Evolutionary conservation across 1,284 basidiomycete genomes (phyloP).

Genomic region (Austroboletus novae-zelandiae): DNA sequence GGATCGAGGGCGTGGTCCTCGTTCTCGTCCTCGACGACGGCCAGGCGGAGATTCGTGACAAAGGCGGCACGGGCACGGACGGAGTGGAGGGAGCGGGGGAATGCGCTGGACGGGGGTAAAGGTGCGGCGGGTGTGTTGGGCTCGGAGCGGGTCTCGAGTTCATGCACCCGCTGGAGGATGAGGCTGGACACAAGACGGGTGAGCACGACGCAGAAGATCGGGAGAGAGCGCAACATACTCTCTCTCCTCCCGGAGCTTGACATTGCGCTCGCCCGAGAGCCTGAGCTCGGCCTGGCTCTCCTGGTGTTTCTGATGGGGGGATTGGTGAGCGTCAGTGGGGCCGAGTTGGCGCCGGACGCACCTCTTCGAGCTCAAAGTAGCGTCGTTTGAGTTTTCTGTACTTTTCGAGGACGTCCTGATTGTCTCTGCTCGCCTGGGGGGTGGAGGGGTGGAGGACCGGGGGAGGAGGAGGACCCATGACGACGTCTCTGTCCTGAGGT

Average conservation of each 20-base stretch:
- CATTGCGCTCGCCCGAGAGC: conserved; percentile 56
- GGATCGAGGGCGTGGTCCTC: conserved; percentile 49
- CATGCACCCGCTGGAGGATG: conserved; percentile 56
- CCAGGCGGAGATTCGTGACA: conserved; percentile 45
- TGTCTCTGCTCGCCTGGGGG: conserved; percentile 36
- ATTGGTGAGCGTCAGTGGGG: background rate
- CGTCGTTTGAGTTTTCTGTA: conserved; percentile 61
- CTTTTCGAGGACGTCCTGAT: conserved; percentile 51
- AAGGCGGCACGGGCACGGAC: conserved; percentile 37
- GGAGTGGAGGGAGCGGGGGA: conserved; percentile 46
- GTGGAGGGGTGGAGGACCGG: conserved; percentile 29
- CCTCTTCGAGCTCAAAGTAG: conserved; percentile 66
- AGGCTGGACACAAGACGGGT: conserved; percentile 35
- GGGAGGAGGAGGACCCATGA: conserved; percentile 50
- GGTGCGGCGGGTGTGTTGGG: conserved; percentile 17
- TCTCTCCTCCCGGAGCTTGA: conserved; percentile 55
- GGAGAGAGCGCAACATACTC: conserved; percentile 42
- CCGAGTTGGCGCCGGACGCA: conserved; percentile 30
- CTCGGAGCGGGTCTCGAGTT: conserved; percentile 45
- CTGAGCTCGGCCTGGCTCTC: conserved; percentile 51
- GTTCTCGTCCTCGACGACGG: conserved; percentile 44
- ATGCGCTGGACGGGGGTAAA: conserved; percentile 39
- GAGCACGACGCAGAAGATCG: conserved; percentile 6
- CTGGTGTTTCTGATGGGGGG: conserved; percentile 49
- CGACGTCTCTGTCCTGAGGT: conserved; percentile 38